Percentiles rank a stretch among this genome's conserved stretches.
These are phyloP conservation scores for Pterulicium gracile DNA, from an alignment of 1,284 basidiomycete species.

Conservation along the genomic window DNA sequence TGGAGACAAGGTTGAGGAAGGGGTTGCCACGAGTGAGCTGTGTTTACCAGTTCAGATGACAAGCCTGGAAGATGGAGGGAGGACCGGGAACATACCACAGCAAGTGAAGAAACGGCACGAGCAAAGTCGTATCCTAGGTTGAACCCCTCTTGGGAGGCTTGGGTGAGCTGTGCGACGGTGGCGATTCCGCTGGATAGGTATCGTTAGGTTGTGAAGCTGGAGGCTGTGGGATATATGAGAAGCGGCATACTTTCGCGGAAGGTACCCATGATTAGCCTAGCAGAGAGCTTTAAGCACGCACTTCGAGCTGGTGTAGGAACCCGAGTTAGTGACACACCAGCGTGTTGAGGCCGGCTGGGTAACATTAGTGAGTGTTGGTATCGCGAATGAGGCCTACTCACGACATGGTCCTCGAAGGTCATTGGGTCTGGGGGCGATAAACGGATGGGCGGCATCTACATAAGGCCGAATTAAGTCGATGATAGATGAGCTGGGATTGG, in stretches of 20 bases:
- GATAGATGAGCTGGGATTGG: neutral
- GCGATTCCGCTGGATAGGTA: slow-evolving; percentile 1
- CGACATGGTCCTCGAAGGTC: neutral
- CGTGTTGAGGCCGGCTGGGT: neutral
- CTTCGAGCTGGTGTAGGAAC: too few species aligned
- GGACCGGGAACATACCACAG: neutral
- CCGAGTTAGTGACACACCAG: neutral
- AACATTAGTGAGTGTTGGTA: neutral
- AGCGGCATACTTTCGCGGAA: slow-evolving; percentile 1
- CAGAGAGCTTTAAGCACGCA: too few species aligned
- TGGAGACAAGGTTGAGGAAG: neutral
- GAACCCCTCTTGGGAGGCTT: neutral
- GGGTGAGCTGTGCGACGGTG: neutral
- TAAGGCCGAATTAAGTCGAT: neutral
- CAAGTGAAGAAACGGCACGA: neutral
- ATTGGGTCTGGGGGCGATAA: neutral
- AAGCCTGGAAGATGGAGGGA: too few species aligned
- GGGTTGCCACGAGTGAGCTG: slow-evolving; percentile 1
- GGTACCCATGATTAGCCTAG: slow-evolving; percentile 1
- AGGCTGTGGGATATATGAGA: neutral
- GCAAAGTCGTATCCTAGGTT: neutral
- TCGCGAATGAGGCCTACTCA: neutral
- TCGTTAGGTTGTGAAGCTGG: too few species aligned
- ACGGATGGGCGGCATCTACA: neutral
- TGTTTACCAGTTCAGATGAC: too few species aligned